Conservation (phyloP, 139 green algal genomes). For the Coelastrella sp. region DNA sequence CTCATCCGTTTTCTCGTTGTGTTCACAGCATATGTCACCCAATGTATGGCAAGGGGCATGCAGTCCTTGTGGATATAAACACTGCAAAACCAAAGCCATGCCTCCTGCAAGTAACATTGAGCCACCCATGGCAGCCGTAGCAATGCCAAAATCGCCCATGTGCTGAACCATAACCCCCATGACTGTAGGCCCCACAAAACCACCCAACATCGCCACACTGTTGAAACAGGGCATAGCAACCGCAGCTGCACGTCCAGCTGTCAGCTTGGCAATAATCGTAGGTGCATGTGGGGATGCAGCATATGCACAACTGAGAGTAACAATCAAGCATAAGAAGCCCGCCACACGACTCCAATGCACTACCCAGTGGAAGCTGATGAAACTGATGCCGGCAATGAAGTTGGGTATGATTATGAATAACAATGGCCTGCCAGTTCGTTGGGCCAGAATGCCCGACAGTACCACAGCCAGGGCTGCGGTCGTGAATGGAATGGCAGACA, state of each 20-base stretch:
- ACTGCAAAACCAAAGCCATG: not conserved
- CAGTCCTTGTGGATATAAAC: not conserved
- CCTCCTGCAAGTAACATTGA: not conserved
- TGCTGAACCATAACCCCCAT: constrained; percentile 6
- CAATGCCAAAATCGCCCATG: not conserved
- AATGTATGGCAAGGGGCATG: too few relatives aligned
- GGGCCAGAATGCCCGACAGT: not conserved
- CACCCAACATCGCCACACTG: constrained; percentile 24
- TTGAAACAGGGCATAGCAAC: constrained; percentile 30
- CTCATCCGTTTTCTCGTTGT: too few relatives aligned
- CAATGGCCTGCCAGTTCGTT: not conserved
- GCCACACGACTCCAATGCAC: not conserved
- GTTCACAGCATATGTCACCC: too few relatives aligned
- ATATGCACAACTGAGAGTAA: not conserved
- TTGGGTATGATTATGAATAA: not conserved
- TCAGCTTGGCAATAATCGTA: not conserved
- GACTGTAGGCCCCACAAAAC: constrained; percentile 27
- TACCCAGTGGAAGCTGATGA: not conserved
- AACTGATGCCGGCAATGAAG: not conserved
- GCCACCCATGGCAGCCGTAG: not conserved
- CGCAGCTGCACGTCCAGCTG: not conserved
- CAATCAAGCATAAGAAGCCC: not conserved
- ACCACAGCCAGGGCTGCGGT: not conserved
- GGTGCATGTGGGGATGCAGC: not conserved
- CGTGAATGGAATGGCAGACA: constrained; percentile 25